Conservation (phyloP, 192 early-diverging fungal genomes). For the Gigaspora rosea region DNA sequence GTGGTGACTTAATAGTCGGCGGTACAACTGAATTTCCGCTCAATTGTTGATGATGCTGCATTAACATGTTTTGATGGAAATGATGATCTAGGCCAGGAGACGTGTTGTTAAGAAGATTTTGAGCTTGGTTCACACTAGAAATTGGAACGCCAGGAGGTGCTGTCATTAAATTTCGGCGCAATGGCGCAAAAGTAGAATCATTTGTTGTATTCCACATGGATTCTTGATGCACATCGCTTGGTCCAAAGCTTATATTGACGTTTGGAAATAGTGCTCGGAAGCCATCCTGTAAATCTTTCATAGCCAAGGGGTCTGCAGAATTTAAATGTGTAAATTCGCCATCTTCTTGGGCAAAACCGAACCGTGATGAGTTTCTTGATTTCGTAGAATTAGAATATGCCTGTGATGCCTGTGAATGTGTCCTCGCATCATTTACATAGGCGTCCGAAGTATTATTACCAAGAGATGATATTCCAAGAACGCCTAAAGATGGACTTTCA, state of each 20-base stretch:
- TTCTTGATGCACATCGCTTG: conserved; percentile 29
- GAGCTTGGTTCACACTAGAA: conserved; percentile 25
- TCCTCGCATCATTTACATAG: conserved; percentile 25
- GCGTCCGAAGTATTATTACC: conserved; percentile 24
- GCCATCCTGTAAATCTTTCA: conserved; percentile 57
- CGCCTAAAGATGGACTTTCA: conserved; percentile 23
- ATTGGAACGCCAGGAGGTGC: conserved; percentile 33
- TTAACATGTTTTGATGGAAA: conserved; percentile 31
- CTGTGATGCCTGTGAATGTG: not conserved
- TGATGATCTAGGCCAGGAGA: conserved; percentile 21
- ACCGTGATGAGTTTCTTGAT: conserved; percentile 48
- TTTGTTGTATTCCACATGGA: conserved; percentile 31
- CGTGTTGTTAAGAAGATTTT: not conserved
- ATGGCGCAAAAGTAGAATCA: conserved; percentile 30
- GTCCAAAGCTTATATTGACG: conserved; percentile 62
- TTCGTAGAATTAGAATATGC: conserved; percentile 19
- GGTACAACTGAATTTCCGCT: conserved; percentile 7
- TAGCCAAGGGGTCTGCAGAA: conserved; percentile 30
- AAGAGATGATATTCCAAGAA: conserved; percentile 20
- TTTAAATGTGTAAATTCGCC: conserved; percentile 33
- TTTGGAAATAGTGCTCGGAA: conserved; percentile 61
- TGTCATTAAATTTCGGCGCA: conserved; percentile 30
- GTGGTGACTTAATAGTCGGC: conserved; percentile 45
- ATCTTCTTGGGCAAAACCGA: conserved; percentile 47
- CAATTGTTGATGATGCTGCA: conserved; percentile 24